Conservation (phyloP, 805 yeast species). For the Hanseniaspora thailandica region DNA sequence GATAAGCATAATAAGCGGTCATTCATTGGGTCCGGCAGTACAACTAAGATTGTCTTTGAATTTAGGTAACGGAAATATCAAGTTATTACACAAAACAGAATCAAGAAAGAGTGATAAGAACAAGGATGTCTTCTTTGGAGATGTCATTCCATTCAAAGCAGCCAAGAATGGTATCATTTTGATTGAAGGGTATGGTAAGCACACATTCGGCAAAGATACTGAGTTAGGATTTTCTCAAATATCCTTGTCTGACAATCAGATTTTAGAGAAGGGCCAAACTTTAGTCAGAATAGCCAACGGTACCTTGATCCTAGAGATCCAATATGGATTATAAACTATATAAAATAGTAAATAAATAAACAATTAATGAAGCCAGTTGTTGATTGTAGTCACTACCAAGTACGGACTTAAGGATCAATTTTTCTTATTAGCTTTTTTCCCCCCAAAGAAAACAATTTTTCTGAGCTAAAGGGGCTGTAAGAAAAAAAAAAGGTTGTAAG, state of each 20-base stretch:
- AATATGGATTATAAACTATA: conserved; percentile 19
- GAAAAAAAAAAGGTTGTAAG: conserved; percentile 1
- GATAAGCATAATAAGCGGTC: conserved; percentile 17
- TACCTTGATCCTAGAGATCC: conserved; percentile 23
- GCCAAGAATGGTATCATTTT: conserved; percentile 47
- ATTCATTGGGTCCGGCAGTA: conserved; percentile 32
- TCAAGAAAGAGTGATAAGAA: conserved; percentile 37
- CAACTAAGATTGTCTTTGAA: conserved; percentile 47
- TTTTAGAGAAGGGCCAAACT: conserved; percentile 25
- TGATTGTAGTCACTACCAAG: not conserved
- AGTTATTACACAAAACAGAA: conserved; percentile 57
- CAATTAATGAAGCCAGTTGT: too few species aligned
- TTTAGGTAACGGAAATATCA: conserved; percentile 32
- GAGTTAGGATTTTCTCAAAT: conserved; percentile 52
- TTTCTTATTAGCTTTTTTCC: too few species aligned
- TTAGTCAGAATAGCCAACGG: conserved; percentile 26
- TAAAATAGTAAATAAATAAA: not conserved
- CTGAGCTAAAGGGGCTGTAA: not conserved
- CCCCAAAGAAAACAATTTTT: too few species aligned
- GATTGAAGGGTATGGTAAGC: conserved; percentile 54
- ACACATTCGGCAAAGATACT: conserved; percentile 57
- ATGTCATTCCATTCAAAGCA: conserved; percentile 56
- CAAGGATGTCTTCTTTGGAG: conserved; percentile 46
- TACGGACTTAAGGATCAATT: not conserved
- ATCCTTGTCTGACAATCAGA: conserved; percentile 35